These are phyloP conservation scores for Acanthamoeba quina DNA, from an alignment of 208 protist genomes.

Conservation along the genomic window DNA sequence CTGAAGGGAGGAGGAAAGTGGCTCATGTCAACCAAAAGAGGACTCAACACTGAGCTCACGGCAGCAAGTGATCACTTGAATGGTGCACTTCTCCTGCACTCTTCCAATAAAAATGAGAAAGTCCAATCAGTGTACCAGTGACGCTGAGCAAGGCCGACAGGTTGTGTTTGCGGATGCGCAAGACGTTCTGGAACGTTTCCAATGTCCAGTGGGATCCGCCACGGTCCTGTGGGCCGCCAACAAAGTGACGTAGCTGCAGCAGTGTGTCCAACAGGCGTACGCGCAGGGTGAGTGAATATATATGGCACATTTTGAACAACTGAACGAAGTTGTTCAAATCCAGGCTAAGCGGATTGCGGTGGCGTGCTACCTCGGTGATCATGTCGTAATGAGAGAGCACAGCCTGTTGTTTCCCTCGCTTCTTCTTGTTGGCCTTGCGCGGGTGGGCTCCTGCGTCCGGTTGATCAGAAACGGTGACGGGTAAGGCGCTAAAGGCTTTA, in stretches of 20 bases:
- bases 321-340: too few species aligned
- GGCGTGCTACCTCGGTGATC: not conserved
- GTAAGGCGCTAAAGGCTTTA: too few species aligned
- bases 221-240: not conserved
- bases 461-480: too few species aligned
- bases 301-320: too few species aligned
- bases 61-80: too few species aligned
- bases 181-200: slow-evolving; percentile 50
- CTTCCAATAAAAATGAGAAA: too few species aligned
- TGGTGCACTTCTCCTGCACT: too few species aligned
- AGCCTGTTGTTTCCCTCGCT: not conserved
- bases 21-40: too few species aligned
- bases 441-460: not conserved
- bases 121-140: not conserved
- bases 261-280: not conserved
- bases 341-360: too few species aligned
- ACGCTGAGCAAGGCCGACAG: slow-evolving; percentile 23
- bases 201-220: slow-evolving; percentile 8
- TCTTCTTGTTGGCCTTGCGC: not conserved
- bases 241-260: slow-evolving; percentile 30
- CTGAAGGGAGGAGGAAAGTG: not conserved
- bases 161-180: slow-evolving; percentile 52
- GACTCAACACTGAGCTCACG: too few species aligned
- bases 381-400: slow-evolving; percentile 47
- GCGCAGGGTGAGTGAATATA: not conserved